A percentile compares a stretch with the other conserved stretches of the same genome.
Conservation (phyloP, 805 yeast genomes). For the Hanseniaspora taiwanica region DNA sequence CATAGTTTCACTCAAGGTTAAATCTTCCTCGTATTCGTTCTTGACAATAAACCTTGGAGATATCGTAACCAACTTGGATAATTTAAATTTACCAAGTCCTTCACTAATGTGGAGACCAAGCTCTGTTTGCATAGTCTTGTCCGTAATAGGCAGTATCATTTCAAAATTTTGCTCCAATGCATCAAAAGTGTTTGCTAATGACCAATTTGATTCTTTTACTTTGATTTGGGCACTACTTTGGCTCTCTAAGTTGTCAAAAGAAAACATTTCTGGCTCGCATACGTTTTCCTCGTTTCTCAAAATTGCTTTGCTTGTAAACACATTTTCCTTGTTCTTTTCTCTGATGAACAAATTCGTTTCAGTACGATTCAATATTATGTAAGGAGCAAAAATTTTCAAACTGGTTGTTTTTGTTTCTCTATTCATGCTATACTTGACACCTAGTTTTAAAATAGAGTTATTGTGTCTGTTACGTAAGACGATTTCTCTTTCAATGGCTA, state of each 20-base stretch:
- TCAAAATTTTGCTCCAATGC: slow-evolving; percentile 77
- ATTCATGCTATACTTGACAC: slow-evolving; percentile 46
- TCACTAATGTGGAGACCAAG: slow-evolving; percentile 66
- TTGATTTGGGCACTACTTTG: slow-evolving; percentile 53
- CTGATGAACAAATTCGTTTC: slow-evolving; percentile 48
- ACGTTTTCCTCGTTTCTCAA: slow-evolving; percentile 18
- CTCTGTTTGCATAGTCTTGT: slow-evolving; percentile 48
- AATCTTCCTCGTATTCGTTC: slow-evolving; percentile 42
- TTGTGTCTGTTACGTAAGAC: slow-evolving; percentile 44
- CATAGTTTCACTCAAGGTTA: slow-evolving; percentile 58
- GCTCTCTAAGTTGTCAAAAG: slow-evolving; percentile 49
- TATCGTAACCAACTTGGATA: slow-evolving; percentile 65
- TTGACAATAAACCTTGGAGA: slow-evolving; percentile 72
- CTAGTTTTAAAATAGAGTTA: slow-evolving; percentile 51
- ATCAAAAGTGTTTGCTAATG: slow-evolving; percentile 68
- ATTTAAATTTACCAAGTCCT: slow-evolving; percentile 72
- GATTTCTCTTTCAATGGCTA: slow-evolving; percentile 38
- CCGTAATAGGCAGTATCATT: slow-evolving; percentile 33
- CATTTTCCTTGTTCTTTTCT: slow-evolving; percentile 31
- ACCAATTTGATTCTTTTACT: slow-evolving; percentile 58
- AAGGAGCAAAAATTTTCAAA: slow-evolving; percentile 70
- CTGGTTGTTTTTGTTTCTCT: slow-evolving; percentile 40
- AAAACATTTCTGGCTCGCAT: slow-evolving; percentile 64
- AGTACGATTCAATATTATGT: slow-evolving; percentile 69
- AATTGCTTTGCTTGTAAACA: slow-evolving; percentile 5